Percentiles rank a stretch among this genome's conserved stretches.
These are phyloP conservation scores for Schizosaccharomyces octosporus DNA, from an alignment of 805 yeast genomes.

Conservation along the genomic window DNA sequence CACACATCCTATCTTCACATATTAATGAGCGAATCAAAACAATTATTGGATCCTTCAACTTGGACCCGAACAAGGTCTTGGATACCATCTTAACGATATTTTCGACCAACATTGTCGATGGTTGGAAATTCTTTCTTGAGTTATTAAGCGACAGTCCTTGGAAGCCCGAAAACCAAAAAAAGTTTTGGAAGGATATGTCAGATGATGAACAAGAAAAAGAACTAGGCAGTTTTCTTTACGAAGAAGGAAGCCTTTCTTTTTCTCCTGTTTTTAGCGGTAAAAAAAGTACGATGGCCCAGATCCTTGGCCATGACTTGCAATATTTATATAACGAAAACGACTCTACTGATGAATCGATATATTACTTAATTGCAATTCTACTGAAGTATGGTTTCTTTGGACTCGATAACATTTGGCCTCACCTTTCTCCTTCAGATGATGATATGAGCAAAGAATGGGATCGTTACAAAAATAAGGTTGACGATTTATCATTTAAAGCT, in stretches of 20 bases:
- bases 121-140: conserved; percentile 23
- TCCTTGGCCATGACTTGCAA: conserved; percentile 25
- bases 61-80: conserved; percentile 49
- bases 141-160: conserved; percentile 32
- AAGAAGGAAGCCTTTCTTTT: too few species aligned
- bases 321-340: conserved; percentile 7
- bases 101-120: conserved; percentile 19
- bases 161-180: conserved; percentile 28
- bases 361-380: conserved; percentile 26
- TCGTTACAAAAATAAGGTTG: conserved; percentile 22
- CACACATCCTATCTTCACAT: conserved; percentile 7
- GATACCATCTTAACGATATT: conserved; percentile 36
- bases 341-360: conserved; percentile 14
- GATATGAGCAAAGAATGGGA: conserved; percentile 22
- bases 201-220: not conserved
- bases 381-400: conserved; percentile 43
- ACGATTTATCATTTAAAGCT: conserved; percentile 33
- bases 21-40: conserved; percentile 26
- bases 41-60: conserved; percentile 46
- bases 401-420: conserved; percentile 34
- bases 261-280: not conserved
- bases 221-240: not conserved
- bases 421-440: conserved; percentile 28
- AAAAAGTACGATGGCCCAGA: conserved; percentile 16
- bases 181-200: not conserved